Percentiles rank a stretch among this genome's conserved stretches.
Conservation (phyloP, 2,329 filamentous ascomycete genomes). For the Microcyclospora pomicola region DNA sequence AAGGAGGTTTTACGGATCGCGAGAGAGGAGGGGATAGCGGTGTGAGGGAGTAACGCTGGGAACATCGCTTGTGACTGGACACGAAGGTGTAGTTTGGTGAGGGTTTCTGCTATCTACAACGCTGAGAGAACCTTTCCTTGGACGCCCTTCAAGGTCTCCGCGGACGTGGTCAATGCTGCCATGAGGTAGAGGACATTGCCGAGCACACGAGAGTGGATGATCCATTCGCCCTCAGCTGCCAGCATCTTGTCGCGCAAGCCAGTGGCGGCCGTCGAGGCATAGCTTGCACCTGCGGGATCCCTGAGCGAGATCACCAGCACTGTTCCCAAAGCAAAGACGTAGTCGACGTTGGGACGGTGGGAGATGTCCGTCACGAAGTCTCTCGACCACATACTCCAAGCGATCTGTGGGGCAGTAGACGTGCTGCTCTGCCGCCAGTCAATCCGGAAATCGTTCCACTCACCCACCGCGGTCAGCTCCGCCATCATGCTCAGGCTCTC, state of each 20-base stretch:
- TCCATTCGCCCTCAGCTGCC: constrained; percentile 23
- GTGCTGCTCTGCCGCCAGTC: constrained; percentile 29
- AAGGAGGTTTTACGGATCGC: constrained; percentile 40
- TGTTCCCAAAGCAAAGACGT: constrained; percentile 60
- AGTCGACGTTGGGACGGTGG: constrained; percentile 40
- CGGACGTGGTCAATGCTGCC: constrained; percentile 39
- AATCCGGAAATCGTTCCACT: constrained; percentile 43
- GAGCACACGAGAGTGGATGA: constrained; percentile 45
- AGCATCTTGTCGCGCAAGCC: constrained; percentile 39
- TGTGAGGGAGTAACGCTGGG: background rate
- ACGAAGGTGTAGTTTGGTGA: background rate
- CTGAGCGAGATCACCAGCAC: constrained; percentile 53
- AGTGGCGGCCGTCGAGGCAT: constrained; percentile 42
- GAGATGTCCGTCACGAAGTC: constrained; percentile 48
- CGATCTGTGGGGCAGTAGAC: background rate
- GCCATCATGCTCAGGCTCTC: constrained; percentile 48
- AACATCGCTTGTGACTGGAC: constrained; percentile 1
- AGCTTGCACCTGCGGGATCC: constrained; percentile 38
- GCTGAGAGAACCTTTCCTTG: constrained; percentile 28
- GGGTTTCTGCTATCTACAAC: constrained; percentile 3
- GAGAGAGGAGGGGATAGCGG: constrained; percentile 28
- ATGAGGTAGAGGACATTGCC: constrained; percentile 50
- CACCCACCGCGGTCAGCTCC: constrained; percentile 40
- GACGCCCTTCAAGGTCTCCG: constrained; percentile 28
- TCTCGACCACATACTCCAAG: constrained; percentile 60